These are phyloP conservation scores for Collybia sp. DNA, from an alignment of 768 basidiomycete genomes.

Conservation along the genomic window DNA sequence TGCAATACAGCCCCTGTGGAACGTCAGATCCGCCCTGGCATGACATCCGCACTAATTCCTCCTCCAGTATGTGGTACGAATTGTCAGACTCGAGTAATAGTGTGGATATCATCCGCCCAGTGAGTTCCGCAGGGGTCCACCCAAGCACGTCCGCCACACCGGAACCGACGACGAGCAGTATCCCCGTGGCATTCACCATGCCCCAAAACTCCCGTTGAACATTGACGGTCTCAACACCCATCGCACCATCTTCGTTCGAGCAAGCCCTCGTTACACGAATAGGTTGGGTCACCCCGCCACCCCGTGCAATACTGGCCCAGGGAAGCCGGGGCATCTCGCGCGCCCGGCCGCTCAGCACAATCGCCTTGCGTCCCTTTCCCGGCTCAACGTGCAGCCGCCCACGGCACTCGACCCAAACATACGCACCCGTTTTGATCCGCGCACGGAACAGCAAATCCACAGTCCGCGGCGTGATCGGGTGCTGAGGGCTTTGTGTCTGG, in stretches of 20 bases:
- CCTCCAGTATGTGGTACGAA: not conserved
- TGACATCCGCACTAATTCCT: constrained; percentile 18
- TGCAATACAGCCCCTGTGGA: constrained; percentile 22
- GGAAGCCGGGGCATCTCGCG: constrained; percentile 56
- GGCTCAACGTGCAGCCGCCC: constrained; percentile 89
- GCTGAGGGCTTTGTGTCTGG: not conserved
- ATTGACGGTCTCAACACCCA: constrained; percentile 5
- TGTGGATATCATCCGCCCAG: constrained; percentile 41
- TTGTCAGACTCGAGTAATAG: constrained; percentile 15
- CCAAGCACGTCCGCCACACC: constrained; percentile 63
- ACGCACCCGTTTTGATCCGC: constrained; percentile 54
- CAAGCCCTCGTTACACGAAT: constrained; percentile 2
- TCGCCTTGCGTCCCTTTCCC: constrained; percentile 91
- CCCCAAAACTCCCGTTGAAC: constrained; percentile 49
- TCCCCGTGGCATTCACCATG: constrained; percentile 35
- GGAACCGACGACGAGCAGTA: constrained; percentile 45
- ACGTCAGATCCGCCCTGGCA: constrained; percentile 14
- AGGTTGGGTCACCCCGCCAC: constrained; percentile 39
- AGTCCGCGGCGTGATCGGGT: constrained; percentile 35
- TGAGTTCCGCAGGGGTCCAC: constrained; percentile 47
- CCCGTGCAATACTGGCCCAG: constrained; percentile 54
- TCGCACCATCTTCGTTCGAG: constrained; percentile 1
- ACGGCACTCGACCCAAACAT: constrained; percentile 89
- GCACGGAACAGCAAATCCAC: constrained; percentile 89
- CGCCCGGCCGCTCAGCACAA: constrained; percentile 82